Evolutionary conservation across 495 filamentous ascomycete genomes (phyloP).

Genomic region (Lasiosphaeria ovina): DNA sequence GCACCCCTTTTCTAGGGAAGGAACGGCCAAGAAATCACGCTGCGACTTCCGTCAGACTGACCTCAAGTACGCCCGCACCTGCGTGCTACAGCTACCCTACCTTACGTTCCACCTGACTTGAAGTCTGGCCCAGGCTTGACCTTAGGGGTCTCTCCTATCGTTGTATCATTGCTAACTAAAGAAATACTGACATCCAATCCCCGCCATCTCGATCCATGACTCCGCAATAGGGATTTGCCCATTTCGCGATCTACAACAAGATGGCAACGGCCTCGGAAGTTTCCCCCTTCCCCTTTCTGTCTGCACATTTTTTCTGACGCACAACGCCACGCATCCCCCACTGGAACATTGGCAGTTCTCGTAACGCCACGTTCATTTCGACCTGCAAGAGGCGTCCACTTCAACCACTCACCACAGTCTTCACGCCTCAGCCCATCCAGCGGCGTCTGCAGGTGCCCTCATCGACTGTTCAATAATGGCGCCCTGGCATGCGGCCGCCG

Average conservation of each 20-base stretch:
- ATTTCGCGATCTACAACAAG: no score
- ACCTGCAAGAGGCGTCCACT: background rate
- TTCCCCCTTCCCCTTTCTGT: background rate
- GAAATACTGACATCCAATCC: no score
- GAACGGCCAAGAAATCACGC: background rate
- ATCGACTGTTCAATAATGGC: background rate
- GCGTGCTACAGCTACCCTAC: no score
- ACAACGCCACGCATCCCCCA: background rate
- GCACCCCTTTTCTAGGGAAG: background rate
- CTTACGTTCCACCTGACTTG: no score
- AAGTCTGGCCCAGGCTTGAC: no score
- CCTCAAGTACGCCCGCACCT: no score
- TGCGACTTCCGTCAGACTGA: no score
- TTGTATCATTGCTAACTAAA: no score
- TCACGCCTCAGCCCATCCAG: background rate
- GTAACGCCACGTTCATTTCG: background rate
- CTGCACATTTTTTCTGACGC: background rate
- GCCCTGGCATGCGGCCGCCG: background rate
- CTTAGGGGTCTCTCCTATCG: no score
- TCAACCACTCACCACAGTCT: background rate
- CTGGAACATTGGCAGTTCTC: background rate
- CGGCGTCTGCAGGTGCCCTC: background rate
- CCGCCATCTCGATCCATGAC: no score
- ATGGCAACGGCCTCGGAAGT: no score
- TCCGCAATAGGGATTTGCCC: no score